Conservation (phyloP, 768 basidiomycete genomes). For the Trametes coccinea region DNA sequence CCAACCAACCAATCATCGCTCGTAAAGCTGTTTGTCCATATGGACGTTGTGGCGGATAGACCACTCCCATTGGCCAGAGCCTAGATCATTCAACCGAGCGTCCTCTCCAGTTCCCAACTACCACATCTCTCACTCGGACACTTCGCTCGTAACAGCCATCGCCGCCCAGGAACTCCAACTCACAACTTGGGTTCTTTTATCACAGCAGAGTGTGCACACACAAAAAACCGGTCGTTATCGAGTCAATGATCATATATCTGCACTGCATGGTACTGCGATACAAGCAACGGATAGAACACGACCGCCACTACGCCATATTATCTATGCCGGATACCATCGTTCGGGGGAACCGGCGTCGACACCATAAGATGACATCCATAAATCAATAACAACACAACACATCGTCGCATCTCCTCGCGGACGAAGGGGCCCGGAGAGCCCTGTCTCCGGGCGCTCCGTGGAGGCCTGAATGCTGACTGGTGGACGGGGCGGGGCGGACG, state of each 20-base stretch:
- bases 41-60: constrained; percentile 15
- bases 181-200: background rate
- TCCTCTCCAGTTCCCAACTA: background rate
- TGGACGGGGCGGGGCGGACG: constrained; percentile 16
- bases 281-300: constrained; percentile 19
- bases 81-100: background rate
- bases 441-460: constrained; percentile 4
- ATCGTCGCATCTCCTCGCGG: constrained; percentile 11
- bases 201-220: background rate
- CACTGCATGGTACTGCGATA: constrained; percentile 18
- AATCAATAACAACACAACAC: constrained; percentile 7
- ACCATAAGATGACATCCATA: constrained; percentile 22
- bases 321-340: constrained; percentile 6
- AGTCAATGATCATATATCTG: constrained; percentile 17
- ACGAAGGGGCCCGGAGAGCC: constrained; percentile 17
- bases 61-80: constrained; percentile 10
- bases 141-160: no score
- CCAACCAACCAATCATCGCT: constrained; percentile 4
- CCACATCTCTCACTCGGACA: background rate
- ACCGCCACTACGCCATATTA: constrained; percentile 9
- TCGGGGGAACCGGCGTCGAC: constrained; percentile 3
- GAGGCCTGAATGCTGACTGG: background rate
- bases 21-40: constrained; percentile 9
- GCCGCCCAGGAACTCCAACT: background rate
- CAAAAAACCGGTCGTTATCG: background rate